Evolutionary conservation across 805 yeast genomes (phyloP).

Genomic region (Debaryomyces hansenii): DNA sequence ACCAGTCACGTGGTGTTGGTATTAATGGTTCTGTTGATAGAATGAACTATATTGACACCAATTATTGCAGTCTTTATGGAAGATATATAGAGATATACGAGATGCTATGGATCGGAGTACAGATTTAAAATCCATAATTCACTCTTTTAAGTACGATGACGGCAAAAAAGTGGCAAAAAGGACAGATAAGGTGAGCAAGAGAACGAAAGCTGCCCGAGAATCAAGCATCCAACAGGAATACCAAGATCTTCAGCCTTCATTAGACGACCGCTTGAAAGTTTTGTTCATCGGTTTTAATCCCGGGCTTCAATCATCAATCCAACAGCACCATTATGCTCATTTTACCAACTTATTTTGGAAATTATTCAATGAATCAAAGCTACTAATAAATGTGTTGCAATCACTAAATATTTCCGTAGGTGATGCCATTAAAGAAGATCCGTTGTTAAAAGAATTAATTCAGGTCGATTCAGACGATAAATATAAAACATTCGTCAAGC

Average conservation of each 20-base stretch:
- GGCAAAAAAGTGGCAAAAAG: not conserved
- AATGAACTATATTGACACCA: too few relatives aligned
- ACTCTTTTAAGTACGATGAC: slow-evolving; percentile 15
- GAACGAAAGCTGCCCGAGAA: not conserved
- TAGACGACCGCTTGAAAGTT: slow-evolving; percentile 25
- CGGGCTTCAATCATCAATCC: slow-evolving; percentile 56
- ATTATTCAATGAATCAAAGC: slow-evolving; percentile 51
- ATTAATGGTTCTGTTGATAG: not conserved
- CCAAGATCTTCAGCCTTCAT: slow-evolving; percentile 34
- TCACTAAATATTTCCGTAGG: not conserved
- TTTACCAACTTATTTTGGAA: slow-evolving; percentile 69
- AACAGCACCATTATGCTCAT: slow-evolving; percentile 75
- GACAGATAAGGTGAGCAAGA: slow-evolving; percentile 1
- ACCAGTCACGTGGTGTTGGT: not conserved
- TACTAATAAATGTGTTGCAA: slow-evolving; percentile 30
- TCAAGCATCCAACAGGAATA: slow-evolving; percentile 2
- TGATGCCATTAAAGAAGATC: slow-evolving; percentile 8
- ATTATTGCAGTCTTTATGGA: not conserved
- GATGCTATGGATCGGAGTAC: not conserved
- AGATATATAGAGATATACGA: not conserved
- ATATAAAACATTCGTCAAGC: slow-evolving; percentile 12
- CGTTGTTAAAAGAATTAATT: slow-evolving; percentile 11
- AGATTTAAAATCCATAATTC: slow-evolving; percentile 14
- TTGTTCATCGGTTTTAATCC: slow-evolving; percentile 77
- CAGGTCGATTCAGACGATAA: slow-evolving; percentile 7